These are phyloP conservation scores for Talaromyces piceae DNA, from an alignment of 2,329 filamentous ascomycete species.

Conservation along the genomic window DNA sequence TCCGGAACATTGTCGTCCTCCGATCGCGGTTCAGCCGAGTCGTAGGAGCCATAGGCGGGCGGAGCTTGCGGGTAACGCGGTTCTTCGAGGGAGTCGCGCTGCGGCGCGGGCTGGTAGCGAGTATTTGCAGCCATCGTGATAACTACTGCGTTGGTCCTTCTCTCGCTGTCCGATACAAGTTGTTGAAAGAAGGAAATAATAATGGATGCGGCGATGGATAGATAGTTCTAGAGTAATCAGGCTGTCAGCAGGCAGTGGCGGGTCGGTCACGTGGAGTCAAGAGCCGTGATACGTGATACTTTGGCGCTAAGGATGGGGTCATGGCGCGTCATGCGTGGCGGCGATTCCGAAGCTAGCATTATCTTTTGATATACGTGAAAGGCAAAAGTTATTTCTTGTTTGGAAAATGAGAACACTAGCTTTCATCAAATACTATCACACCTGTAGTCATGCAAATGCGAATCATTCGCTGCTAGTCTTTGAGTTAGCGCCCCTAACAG, in stretches of 20 bases:
- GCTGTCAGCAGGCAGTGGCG: conserved; percentile 5
- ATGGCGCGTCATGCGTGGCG: neutral
- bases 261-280: conserved; percentile 3
- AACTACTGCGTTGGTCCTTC: neutral
- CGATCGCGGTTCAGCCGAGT: conserved; percentile 58
- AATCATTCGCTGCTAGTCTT: too few species aligned
- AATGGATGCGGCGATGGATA: neutral
- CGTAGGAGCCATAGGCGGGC: conserved; percentile 59
- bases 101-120: conserved; percentile 76
- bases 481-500: too few species aligned
- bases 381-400: too few species aligned
- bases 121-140: conserved; percentile 64
- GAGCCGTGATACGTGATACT: neutral
- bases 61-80: conserved; percentile 65
- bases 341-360: neutral
- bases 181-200: neutral
- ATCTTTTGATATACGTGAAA: too few species aligned
- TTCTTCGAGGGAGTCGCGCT: conserved; percentile 79
- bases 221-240: too few species aligned
- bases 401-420: too few species aligned
- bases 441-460: too few species aligned
- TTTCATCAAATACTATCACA: too few species aligned
- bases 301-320: neutral
- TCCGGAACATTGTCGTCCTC: conserved; percentile 91
- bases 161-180: neutral